A percentile compares a stretch with the other conserved stretches of the same genome.
phyloP scores from a whole-genome alignment of 306 rosid genomes.

The Nissolia schottii region DNA sequence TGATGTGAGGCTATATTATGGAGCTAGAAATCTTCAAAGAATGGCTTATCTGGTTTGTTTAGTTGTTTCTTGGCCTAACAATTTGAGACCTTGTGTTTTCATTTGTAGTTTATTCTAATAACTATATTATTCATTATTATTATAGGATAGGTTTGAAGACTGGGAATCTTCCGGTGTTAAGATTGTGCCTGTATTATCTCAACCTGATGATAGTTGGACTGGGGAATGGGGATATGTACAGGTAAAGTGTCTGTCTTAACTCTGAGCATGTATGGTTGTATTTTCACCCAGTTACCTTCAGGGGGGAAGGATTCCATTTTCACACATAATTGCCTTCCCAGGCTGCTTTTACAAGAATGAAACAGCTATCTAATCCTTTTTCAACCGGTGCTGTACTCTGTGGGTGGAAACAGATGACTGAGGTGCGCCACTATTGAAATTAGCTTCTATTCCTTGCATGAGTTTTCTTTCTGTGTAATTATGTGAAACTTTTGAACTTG shows the following conservation, averaged over 20 bases:
- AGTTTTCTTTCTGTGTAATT: neutral
- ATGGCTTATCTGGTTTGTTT: slow-evolving; percentile 89
- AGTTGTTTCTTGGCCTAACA: slow-evolving; percentile 4
- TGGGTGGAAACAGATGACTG: slow-evolving; percentile 92
- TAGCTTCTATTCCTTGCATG: neutral
- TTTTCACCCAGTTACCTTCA: slow-evolving; percentile 16
- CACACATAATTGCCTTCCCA: slow-evolving; percentile 25
- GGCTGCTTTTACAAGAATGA: slow-evolving; percentile 81
- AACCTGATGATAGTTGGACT: slow-evolving; percentile 70
- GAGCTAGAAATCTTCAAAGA: slow-evolving; percentile 83
- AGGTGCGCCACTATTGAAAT: slow-evolving; percentile 45
- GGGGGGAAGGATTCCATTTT: neutral
- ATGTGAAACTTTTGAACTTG: neutral
- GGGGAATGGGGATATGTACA: slow-evolving; percentile 88
- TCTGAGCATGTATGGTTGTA: neutral
- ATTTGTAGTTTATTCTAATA: slow-evolving; percentile 17
- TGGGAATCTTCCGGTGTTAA: slow-evolving; percentile 93
- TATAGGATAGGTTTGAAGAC: slow-evolving; percentile 84
- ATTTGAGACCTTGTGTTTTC: neutral
- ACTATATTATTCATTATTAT: slow-evolving; percentile 13
- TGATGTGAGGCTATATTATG: slow-evolving; percentile 79
- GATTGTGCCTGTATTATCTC: slow-evolving; percentile 90
- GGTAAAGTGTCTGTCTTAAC: no score
- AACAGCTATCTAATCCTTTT: slow-evolving; percentile 57
- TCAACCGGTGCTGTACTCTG: slow-evolving; percentile 75